Percentiles rank a stretch among this genome's conserved stretches.
Evolutionary conservation across 345 rosid genomes (phyloP).

Genomic region (Citrus sinensis): DNA sequence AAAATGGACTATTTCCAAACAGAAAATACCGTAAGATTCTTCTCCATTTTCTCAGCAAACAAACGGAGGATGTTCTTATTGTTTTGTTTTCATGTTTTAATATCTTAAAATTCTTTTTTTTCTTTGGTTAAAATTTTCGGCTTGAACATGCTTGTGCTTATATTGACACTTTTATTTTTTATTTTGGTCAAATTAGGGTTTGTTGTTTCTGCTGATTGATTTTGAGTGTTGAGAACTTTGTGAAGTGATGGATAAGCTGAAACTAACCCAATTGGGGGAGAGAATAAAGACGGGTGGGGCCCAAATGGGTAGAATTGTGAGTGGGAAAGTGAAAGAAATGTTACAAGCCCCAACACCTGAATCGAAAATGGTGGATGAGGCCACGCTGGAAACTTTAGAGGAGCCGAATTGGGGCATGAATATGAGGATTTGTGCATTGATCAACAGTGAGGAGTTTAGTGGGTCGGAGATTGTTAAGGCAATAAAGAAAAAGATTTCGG

Average conservation of each 20-base stretch:
- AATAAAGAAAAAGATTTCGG: slow-evolving; percentile 64
- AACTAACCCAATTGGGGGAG: slow-evolving; percentile 72
- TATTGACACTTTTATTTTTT: no score
- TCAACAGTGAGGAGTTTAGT: slow-evolving; percentile 60
- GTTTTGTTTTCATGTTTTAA: background rate
- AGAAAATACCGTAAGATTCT: background rate
- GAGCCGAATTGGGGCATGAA: slow-evolving; percentile 92
- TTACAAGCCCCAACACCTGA: slow-evolving; percentile 75
- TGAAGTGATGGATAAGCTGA: slow-evolving; percentile 59
- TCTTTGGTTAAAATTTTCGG: background rate
- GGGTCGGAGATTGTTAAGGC: slow-evolving; percentile 66
- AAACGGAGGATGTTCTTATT: background rate
- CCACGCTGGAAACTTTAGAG: slow-evolving; percentile 62
- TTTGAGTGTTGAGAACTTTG: slow-evolving; percentile 2
- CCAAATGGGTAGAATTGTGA: slow-evolving; percentile 72
- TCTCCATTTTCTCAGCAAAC: background rate
- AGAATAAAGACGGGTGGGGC: slow-evolving; percentile 71
- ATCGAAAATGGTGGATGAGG: slow-evolving; percentile 84
- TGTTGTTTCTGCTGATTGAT: background rate
- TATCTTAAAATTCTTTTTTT: background rate
- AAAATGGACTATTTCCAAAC: background rate
- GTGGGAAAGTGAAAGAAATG: slow-evolving; percentile 81
- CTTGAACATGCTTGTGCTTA: background rate
- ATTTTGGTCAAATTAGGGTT: background rate
- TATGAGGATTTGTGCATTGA: slow-evolving; percentile 81